Conservation (phyloP, 1,139 yeast species). For the Geotrichum europaeum region DNA sequence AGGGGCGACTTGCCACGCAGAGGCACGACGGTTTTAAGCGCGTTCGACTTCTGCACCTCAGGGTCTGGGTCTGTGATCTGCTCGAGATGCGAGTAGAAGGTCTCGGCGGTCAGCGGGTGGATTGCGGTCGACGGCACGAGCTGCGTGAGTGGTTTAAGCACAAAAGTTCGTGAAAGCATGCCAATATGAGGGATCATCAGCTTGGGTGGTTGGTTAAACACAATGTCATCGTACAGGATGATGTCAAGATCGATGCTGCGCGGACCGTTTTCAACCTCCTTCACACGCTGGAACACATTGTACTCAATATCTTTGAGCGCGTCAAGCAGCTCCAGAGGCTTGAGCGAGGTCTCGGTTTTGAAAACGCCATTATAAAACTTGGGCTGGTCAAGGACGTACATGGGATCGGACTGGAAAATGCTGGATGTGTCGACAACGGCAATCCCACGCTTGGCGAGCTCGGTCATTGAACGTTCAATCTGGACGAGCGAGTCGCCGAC, state of each 20-base stretch:
- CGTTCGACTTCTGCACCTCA: constrained; percentile 29
- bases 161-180: constrained; percentile 87
- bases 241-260: constrained; percentile 86
- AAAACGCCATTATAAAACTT: constrained; percentile 82
- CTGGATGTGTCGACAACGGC: constrained; percentile 61
- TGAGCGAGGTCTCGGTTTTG: constrained; percentile 48
- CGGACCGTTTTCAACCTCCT: constrained; percentile 84
- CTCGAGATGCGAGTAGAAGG: constrained; percentile 60
- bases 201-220: constrained; percentile 45
- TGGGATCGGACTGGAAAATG: constrained; percentile 82
- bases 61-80: constrained; percentile 44
- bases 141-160: constrained; percentile 82
- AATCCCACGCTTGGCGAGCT: constrained; percentile 43
- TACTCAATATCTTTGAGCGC: constrained; percentile 74
- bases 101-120: constrained; percentile 84
- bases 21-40: constrained; percentile 32
- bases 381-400: constrained; percentile 79
- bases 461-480: constrained; percentile 51
- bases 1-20: constrained; percentile 22
- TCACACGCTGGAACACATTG: constrained; percentile 60
- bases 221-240: constrained; percentile 57
- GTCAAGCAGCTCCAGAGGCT: constrained; percentile 59
- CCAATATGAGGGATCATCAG: constrained; percentile 79
- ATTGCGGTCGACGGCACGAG: constrained; percentile 54
- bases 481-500: constrained; percentile 64